Evolutionary conservation across 1,284 basidiomycete species (phyloP).

Genomic region (Anthracocystis panici-leucophaei): DNA sequence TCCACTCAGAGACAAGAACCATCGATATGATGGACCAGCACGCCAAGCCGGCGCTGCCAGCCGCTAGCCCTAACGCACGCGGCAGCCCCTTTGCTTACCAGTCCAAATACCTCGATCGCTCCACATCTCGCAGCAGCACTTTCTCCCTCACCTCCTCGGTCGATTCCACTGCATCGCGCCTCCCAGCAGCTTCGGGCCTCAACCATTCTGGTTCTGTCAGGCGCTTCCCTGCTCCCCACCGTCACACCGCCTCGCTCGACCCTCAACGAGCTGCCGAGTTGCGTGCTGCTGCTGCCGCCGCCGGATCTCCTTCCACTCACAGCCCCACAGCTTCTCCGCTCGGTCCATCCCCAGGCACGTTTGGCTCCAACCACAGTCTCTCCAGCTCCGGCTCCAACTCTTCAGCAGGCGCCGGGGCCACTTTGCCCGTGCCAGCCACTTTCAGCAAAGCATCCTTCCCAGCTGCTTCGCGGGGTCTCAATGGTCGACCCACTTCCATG

Average conservation of each 20-base stretch:
- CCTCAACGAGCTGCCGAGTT: constrained; percentile 51
- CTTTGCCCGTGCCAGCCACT: constrained; percentile 28
- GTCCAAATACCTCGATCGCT: constrained; percentile 62
- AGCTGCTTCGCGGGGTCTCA: constrained; percentile 29
- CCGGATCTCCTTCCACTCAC: constrained; percentile 8
- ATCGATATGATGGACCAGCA: constrained; percentile 51
- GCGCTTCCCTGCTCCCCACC: constrained; percentile 58
- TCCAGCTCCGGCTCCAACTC: constrained; percentile 32
- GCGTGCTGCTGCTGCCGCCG: constrained; percentile 26
- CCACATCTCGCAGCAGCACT: constrained; percentile 55
- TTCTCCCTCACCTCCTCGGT: constrained; percentile 52
- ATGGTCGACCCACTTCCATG: constrained; percentile 58
- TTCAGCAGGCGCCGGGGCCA: constrained; percentile 28
- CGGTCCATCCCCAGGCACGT: constrained; percentile 12
- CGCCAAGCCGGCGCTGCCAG: constrained; percentile 40
- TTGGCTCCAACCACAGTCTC: constrained; percentile 45
- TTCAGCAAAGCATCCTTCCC: constrained; percentile 48
- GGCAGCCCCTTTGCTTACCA: constrained; percentile 63
- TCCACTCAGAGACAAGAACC: neutral
- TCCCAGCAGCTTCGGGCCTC: constrained; percentile 28
- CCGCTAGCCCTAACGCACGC: constrained; percentile 55
- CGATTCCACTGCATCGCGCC: constrained; percentile 11
- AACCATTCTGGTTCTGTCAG: constrained; percentile 52
- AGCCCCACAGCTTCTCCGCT: constrained; percentile 29
- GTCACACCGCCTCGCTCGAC: constrained; percentile 60